Base-by-base conservation (phyloP, 352 stramenopile species). In the Phytophthora palmivora region DNA sequence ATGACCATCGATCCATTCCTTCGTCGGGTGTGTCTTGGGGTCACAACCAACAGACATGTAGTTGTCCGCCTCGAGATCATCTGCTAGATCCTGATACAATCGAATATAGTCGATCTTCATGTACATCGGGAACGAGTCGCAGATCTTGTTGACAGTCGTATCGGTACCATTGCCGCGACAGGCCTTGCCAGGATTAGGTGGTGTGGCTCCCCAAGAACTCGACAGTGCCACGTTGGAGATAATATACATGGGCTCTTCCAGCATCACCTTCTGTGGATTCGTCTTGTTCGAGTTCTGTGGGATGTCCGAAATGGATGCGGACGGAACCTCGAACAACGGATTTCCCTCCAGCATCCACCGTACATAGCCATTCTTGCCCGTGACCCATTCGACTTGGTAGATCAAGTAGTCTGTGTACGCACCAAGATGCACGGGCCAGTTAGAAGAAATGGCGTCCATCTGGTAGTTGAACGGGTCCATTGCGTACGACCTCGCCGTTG, bases 201-300 rank as follows among this genome's bases (percentile, higher is more conserved):
- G 61, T 1, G 61, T 65, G 5, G 61, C 61, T 30, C 56, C 70
- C 74, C 74, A 82, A 2, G 89, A 96, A 14, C 79, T 95, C 2
- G 89, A 96, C 37, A 98, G 79, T n/a, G 92, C 94, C 8, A 91
- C 94, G 63, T 98, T 98, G 44, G 97, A 81, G 55, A 98, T 97
- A 24, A 98, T 59, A 63, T 97, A 97, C 33, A 84, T 90, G 0
- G 91, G 94, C 67, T 98, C 94, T 54, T 94, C 86, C n/a, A 95
- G 79, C 71, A 98, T 97, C 63, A 79, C 91, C 76, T 70, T 93
- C 71, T 61, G 19, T 3, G 61, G 61, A 19, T 70, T 70, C 0
- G 61, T 56, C 11, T 65, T 70, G 54, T 70, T 65, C 67, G 63
- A 58, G 80, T 80, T 72, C 46, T 84, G 75, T 4, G 72, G 70